Evolutionary conservation across 306 rosid genomes (phyloP).

Genomic region (Carpinus fangiana): DNA sequence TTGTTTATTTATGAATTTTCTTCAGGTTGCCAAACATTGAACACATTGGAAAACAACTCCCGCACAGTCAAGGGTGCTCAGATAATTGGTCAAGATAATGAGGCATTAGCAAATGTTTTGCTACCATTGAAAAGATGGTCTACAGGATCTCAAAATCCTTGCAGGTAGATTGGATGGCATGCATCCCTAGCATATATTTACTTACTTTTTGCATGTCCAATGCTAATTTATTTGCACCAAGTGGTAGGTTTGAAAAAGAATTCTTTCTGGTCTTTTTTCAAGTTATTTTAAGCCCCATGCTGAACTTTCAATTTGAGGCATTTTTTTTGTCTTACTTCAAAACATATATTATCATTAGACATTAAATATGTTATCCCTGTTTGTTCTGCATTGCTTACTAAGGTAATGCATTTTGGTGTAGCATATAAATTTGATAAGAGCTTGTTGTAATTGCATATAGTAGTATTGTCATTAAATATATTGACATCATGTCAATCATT

Average conservation of each 20-base stretch:
- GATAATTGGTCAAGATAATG: constrained; percentile 72
- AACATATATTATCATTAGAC: background rate
- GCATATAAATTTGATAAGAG: background rate
- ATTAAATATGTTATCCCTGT: background rate
- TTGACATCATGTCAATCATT: background rate
- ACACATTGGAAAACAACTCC: constrained; percentile 75
- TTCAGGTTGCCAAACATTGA: constrained; percentile 68
- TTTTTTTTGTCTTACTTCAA: background rate
- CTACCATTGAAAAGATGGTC: constrained; percentile 70
- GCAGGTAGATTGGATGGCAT: constrained; percentile 49
- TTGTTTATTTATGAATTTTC: background rate
- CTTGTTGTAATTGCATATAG: background rate
- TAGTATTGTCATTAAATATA: background rate
- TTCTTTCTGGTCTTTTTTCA: background rate
- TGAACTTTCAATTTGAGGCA: background rate
- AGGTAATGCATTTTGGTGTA: background rate
- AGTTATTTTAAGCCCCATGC: background rate
- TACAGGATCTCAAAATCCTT: constrained; percentile 50
- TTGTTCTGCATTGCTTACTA: background rate
- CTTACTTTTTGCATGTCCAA: constrained; percentile 3
- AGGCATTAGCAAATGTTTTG: constrained; percentile 69
- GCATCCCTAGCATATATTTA: constrained; percentile 1
- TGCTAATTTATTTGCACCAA: background rate
- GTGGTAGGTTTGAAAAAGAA: background rate
- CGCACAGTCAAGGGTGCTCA: constrained; percentile 83